Evolutionary conservation across 176 grass and related monocot genomes (phyloP).

Genomic region (Oryza meyeriana): DNA sequence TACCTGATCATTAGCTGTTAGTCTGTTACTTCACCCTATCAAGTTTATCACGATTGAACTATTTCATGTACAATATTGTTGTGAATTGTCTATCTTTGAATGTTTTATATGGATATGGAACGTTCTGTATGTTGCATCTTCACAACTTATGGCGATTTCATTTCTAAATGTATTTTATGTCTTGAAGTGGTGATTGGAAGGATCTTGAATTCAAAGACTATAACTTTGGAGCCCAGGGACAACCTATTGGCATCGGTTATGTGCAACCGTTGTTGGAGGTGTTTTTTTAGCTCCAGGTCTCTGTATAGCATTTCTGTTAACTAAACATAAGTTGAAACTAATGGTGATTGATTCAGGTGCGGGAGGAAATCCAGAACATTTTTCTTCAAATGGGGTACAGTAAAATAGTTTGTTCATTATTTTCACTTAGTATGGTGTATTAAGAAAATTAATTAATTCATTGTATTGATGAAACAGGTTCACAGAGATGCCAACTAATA

Average conservation of each 20-base stretch:
- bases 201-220: constrained; percentile 92
- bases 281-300: constrained; percentile 23
- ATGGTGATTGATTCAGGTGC: constrained; percentile 52
- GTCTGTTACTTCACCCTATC: background rate
- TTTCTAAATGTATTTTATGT: background rate
- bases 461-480: constrained; percentile 55
- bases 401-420: constrained; percentile 18
- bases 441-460: background rate
- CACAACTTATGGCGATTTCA: background rate
- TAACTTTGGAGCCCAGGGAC: constrained; percentile 74
- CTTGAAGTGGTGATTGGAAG: constrained; percentile 90
- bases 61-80: background rate
- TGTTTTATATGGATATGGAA: background rate
- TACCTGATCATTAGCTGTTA: background rate
- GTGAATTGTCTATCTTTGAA: background rate
- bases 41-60: background rate
- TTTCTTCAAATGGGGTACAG: constrained; percentile 90
- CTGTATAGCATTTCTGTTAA: background rate
- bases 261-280: constrained; percentile 87
- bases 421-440: background rate
- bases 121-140: background rate
- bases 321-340: background rate
- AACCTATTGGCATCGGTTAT: constrained; percentile 71
- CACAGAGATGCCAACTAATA: constrained; percentile 93
- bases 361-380: constrained; percentile 79